Conservation (phyloP, 768 basidiomycete genomes). For the Nidula microcarpa region DNA sequence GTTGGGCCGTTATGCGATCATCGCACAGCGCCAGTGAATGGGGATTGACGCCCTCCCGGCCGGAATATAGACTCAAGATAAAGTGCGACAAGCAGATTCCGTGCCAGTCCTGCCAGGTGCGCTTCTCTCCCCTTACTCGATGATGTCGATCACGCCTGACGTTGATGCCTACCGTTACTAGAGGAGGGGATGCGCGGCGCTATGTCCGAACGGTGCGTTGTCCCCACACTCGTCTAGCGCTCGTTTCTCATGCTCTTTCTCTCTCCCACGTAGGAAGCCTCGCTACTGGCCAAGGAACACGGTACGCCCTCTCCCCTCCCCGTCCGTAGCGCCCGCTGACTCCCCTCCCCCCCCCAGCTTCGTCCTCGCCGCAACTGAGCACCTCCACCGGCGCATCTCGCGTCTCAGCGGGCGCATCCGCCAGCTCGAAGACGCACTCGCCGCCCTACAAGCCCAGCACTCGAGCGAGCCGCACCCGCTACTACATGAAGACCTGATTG, state of each 20-base stretch:
- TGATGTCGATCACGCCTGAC: neutral
- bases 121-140: conserved; percentile 9
- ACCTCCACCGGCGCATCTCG: conserved; percentile 55
- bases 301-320: conserved; percentile 29
- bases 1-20: conserved; percentile 46
- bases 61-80: conserved; percentile 56
- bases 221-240: conserved; percentile 4
- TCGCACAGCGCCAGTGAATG: conserved; percentile 21
- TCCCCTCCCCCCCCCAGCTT: conserved; percentile 18
- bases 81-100: conserved; percentile 83
- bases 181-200: conserved; percentile 63
- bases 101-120: conserved; percentile 71
- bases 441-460: conserved; percentile 43
- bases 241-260: conserved; percentile 1
- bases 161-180: conserved; percentile 15
- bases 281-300: conserved; percentile 77
- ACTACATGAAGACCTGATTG: conserved; percentile 50
- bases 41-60: no score
- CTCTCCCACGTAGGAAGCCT: conserved; percentile 46
- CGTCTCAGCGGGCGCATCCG: conserved; percentile 52
- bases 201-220: conserved; percentile 67
- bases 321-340: neutral
- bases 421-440: conserved; percentile 59
- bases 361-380: conserved; percentile 64
- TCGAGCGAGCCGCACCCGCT: conserved; percentile 58